A percentile compares a stretch with the other conserved stretches of the same genome.
Evolutionary conservation across 176 grass and related monocot genomes (phyloP).

Genomic region (Musa troglodytarum): DNA sequence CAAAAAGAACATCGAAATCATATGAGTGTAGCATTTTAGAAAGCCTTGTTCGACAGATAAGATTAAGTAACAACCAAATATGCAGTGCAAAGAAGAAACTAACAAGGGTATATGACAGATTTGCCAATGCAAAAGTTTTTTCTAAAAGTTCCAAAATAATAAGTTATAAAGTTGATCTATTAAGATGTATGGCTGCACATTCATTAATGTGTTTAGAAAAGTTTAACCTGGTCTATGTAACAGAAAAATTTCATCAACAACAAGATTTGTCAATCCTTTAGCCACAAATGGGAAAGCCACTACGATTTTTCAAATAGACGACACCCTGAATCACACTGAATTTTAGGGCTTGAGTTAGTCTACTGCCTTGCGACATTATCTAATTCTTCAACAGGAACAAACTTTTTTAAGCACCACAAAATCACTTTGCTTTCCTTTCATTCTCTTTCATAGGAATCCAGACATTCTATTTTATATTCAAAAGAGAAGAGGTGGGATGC

Average conservation of each 20-base stretch:
- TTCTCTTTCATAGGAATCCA: neutral
- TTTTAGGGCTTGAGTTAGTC: too few relatives aligned
- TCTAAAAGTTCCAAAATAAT: neutral
- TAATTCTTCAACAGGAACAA: too few relatives aligned
- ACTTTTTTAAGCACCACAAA: too few relatives aligned
- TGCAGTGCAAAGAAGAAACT: neutral
- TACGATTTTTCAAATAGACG: too few relatives aligned
- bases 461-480: neutral
- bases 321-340: neutral
- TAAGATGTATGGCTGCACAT: neutral
- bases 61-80: neutral
- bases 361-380: too few relatives aligned
- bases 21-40: conserved; percentile 1
- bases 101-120: neutral
- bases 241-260: neutral
- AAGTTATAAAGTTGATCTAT: neutral
- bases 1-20: neutral
- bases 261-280: too few relatives aligned
- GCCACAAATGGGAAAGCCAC: too few relatives aligned
- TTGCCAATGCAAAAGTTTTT: neutral
- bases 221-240: neutral
- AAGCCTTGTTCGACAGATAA: neutral
- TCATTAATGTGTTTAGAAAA: neutral
- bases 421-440: too few relatives aligned
- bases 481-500: neutral